A percentile compares a stretch with the other conserved stretches of the same genome.
phyloP scores from a whole-genome alignment of 2,329 filamentous ascomycete species.

The Cladosporium sp. region DNA sequence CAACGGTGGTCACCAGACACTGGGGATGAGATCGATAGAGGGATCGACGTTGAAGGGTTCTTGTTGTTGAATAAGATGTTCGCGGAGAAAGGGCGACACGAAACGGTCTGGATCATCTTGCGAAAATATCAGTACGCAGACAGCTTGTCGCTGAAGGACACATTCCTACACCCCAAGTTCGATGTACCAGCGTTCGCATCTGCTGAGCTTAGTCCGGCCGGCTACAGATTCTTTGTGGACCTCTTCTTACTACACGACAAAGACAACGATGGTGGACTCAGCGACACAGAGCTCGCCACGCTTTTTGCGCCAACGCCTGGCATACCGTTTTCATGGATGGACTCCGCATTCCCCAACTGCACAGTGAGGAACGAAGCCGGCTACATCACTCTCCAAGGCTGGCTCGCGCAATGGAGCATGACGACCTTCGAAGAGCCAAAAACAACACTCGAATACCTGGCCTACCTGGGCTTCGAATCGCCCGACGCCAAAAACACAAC shows the following conservation, averaged over 20 bases:
- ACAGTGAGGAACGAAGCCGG: conserved; percentile 95
- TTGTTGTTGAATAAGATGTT: conserved; percentile 92
- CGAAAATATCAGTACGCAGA: conserved; percentile 95
- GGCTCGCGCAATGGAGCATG: conserved; percentile 99
- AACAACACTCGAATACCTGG: conserved; percentile 91
- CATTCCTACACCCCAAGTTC: conserved; percentile 86
- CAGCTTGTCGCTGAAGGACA: conserved; percentile 85
- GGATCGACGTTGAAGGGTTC: conserved; percentile 80
- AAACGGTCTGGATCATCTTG: conserved; percentile 97
- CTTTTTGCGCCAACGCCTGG: conserved; percentile 93
- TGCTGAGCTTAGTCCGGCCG: conserved; percentile 86
- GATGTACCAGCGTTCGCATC: conserved; percentile 91
- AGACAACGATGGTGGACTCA: conserved; percentile 93
- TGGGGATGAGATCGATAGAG: conserved; percentile 50
- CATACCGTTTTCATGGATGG: conserved; percentile 78
- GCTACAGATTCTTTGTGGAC: conserved; percentile 97
- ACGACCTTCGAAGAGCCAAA: conserved; percentile 95
- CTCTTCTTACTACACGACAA: conserved; percentile 93
- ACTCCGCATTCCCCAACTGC: conserved; percentile 85
- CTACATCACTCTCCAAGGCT: conserved; percentile 92
- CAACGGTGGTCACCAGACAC: conserved; percentile 45
- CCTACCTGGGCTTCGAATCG: conserved; percentile 91
- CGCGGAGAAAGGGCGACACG: conserved; percentile 93
- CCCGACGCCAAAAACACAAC: conserved; percentile 68
- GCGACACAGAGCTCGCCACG: conserved; percentile 76